Base-by-base conservation (phyloP, 148 eudicot genomes). In the Arbutus unedo region DNA sequence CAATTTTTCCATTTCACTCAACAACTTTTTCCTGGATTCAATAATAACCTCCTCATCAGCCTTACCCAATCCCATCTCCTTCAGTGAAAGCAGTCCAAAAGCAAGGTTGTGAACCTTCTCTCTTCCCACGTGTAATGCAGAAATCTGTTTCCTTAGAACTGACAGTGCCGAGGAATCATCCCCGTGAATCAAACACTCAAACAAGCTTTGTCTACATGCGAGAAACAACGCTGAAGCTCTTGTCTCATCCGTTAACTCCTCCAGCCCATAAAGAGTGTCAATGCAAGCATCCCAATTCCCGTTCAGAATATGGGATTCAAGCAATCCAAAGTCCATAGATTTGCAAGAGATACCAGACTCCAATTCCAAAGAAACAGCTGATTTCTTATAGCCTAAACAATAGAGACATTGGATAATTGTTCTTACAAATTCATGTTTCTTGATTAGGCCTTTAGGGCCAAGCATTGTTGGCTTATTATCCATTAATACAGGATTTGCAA, bases 61-160 rank as follows among this genome's bases (percentile, higher is more conserved):
- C 74, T 89, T 87, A 62, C 56, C 81, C 80, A 31, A 66, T 16
- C 89, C 90, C 77, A 84, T 79, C 57, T 84, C 93, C 83, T 86
- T 89, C 82, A 55, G 23, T 0, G 87, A 88, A 80, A 96, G 74
- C 82, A 96, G 70, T 57, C 86, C 88, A 47, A 88, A 87, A 54
- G 98, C 93, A 85, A 94, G 95, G 47, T 78, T 83, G 78, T 90
- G 95, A 84, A 94, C 87, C 84, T 90, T 91, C 50, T 91, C 98
- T 62, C 80, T 86, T 21, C 90, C 88, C 79, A 96, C 45, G 41
- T 88, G 87, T 74, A 91, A 84, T 8, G 84, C 84, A 51, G 92
- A 82, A 79, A 93, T 83, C 83, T 87, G 88, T 82, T 93, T 92
- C 73, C 88, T 90, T 68, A 96, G 87, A 78, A 89, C 81, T 45